Percentiles rank a stretch among this genome's conserved stretches.
phyloP scores from a whole-genome alignment of 345 rosid species.

The Citrus hindsii region DNA sequence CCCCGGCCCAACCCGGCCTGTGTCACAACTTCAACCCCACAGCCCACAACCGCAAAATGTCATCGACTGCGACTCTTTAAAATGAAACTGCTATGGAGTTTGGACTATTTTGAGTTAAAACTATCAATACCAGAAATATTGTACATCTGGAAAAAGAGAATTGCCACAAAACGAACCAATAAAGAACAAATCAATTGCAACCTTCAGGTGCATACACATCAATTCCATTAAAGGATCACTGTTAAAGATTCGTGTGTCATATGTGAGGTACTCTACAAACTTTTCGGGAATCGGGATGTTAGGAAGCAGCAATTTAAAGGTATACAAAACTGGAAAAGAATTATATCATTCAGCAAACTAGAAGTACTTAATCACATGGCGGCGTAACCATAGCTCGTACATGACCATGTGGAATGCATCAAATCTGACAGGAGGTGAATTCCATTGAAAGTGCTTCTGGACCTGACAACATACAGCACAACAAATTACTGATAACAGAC shows the following conservation, averaged over 20 bases:
- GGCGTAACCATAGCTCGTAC: slow-evolving; percentile 95
- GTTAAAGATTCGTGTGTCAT: neutral
- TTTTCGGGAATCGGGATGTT: slow-evolving; percentile 5
- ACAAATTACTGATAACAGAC: slow-evolving; percentile 1
- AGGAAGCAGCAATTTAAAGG: neutral
- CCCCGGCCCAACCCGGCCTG: too few species aligned
- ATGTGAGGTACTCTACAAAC: slow-evolving; percentile 10
- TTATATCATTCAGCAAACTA: slow-evolving; percentile 22
- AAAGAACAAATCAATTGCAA: slow-evolving; percentile 17
- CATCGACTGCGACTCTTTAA: too few species aligned
- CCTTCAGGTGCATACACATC: neutral
- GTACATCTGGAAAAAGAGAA: neutral
- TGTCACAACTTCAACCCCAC: too few species aligned
- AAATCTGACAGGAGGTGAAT: slow-evolving; percentile 63
- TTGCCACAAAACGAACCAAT: neutral
- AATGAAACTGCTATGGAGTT: too few species aligned
- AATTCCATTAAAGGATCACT: slow-evolving; percentile 8
- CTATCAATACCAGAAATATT: neutral
- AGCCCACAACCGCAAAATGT: too few species aligned
- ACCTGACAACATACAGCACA: slow-evolving; percentile 45
- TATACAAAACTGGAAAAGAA: neutral
- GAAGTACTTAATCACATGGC: slow-evolving; percentile 68
- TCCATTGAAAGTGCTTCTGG: slow-evolving; percentile 96
- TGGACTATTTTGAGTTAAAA: neutral
- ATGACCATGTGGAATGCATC: slow-evolving; percentile 98